Evolutionary conservation across 2,329 filamentous ascomycete species (phyloP), one percentile per base, ranked within the genome.

Genomic region (Penicillium occitanis): DNA sequence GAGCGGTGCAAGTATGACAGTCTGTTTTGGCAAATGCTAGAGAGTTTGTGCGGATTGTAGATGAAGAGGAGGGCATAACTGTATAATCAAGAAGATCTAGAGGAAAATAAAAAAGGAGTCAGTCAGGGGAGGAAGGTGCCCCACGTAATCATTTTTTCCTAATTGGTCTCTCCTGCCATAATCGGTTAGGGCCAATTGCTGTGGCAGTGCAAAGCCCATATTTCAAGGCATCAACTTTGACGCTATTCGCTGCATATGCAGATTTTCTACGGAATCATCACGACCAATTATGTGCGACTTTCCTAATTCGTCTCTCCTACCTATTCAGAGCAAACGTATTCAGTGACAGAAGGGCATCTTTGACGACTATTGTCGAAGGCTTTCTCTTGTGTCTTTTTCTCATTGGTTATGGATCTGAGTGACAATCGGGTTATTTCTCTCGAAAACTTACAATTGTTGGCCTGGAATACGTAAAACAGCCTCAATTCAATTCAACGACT

Each of bases 11-110:
- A 44, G 61, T 64, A 55, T 64, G 61, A n/a, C 61, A 64, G 17
- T 64, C 61, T 22, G 61, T 58, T 58, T 58, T 64, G 25, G 61
- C 61, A 48, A 64, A 64, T 30, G 61, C 61, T 14, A 64, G 50
- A 22, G 61, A 64, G 6, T 64, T 64, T 44, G 61, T 64, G 61
- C 61, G 61, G 13, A 28, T 14, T 5, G 17, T 48, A 7, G 51
- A 37, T 7, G 51, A 35, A 33, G 58, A 48, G 13, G 25, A n/a
- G 25, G 25, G 5, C 58, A 61, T 61, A 11, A 14, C 25, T 61
- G 58, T 40, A 13, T n/a, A 25, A 46, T 19, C 28, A 33, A 7
- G 14, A 17, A 61, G 17, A 28, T 25, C 17, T 61, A 19, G 42
- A 19, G 42, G 28, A 19, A 10, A 17, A 30, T 42, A 25, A 22